Conservation (phyloP, 2,329 filamentous ascomycete genomes). For the Talaromyces sp. region DNA sequence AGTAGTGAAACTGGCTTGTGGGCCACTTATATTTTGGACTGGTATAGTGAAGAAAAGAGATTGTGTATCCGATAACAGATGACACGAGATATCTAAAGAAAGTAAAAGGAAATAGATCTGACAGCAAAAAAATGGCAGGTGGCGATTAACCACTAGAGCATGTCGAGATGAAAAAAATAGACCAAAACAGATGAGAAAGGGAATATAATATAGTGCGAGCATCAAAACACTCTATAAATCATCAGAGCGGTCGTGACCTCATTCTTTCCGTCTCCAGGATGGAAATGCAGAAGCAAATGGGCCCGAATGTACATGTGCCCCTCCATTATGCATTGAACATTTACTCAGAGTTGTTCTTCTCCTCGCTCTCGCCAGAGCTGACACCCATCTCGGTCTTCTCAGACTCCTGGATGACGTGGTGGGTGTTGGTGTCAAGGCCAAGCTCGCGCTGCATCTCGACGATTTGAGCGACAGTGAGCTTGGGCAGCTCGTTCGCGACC, state of each 20-base stretch:
- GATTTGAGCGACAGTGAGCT: conserved; percentile 33
- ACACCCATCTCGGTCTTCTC: conserved; percentile 27
- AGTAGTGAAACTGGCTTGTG: conserved; percentile 1
- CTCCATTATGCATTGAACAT: not conserved
- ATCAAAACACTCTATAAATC: conserved; percentile 9
- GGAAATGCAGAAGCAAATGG: conserved; percentile 8
- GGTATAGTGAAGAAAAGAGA: not conserved
- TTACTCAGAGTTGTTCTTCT: conserved; percentile 6
- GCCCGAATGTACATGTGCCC: conserved; percentile 7
- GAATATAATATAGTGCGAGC: conserved; percentile 2
- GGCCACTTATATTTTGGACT: not conserved
- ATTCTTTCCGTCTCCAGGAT: conserved; percentile 11
- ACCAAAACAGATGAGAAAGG: not conserved
- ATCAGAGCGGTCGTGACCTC: conserved; percentile 6
- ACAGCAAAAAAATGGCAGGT: conserved; percentile 1
- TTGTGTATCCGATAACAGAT: not conserved
- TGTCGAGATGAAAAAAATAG: not conserved
- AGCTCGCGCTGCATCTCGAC: conserved; percentile 26
- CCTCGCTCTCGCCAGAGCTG: conserved; percentile 18
- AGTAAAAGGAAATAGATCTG: not conserved
- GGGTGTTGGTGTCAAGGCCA: conserved; percentile 20
- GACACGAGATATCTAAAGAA: not conserved
- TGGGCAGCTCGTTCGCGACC: conserved; percentile 32
- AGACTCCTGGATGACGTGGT: not conserved
- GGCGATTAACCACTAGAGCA: conserved; percentile 9